Percentiles rank a stretch among this genome's conserved stretches.
Evolutionary conservation across 805 yeast species (phyloP).

Genomic region (Candida loeiensis): DNA sequence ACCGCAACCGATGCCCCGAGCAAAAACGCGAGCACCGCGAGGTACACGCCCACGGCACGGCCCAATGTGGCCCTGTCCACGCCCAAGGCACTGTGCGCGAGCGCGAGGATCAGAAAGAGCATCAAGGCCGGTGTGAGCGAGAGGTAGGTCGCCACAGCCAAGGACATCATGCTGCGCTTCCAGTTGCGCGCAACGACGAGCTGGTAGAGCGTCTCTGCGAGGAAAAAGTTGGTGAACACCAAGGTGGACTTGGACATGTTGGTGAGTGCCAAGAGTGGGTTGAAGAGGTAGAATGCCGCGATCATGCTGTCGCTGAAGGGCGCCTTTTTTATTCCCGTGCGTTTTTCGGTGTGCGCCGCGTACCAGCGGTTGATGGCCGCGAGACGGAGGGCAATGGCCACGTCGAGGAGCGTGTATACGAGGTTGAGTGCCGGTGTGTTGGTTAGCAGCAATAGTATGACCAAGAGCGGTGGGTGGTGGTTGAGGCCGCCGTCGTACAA

Average conservation of each 20-base stretch:
- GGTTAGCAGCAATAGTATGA: conserved; percentile 45
- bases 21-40: conserved; percentile 13
- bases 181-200: conserved; percentile 38
- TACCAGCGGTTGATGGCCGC: conserved; percentile 47
- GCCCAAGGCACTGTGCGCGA: conserved; percentile 23
- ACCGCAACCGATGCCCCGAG: conserved; percentile 26
- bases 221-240: conserved; percentile 54
- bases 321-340: conserved; percentile 4
- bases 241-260: conserved; percentile 67
- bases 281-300: conserved; percentile 66
- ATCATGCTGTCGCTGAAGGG: conserved; percentile 41
- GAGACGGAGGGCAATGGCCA: conserved; percentile 52
- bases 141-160: conserved; percentile 64
- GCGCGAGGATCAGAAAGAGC: conserved; percentile 51
- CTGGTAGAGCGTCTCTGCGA: conserved; percentile 47
- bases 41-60: conserved; percentile 16
- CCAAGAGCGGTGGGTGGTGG: conserved; percentile 78
- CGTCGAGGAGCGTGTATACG: conserved; percentile 59
- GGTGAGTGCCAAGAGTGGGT: conserved; percentile 74
- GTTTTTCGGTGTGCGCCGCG: conserved; percentile 20
- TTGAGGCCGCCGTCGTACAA: conserved; percentile 84
- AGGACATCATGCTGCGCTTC: conserved; percentile 44
- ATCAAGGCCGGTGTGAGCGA: conserved; percentile 58
- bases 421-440: conserved; percentile 30
- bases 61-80: conserved; percentile 12